Percentiles rank a stretch among this genome's conserved stretches.
These are phyloP conservation scores for Botryotinia globosa DNA, from an alignment of 2,329 filamentous ascomycete species.

Conservation along the genomic window DNA sequence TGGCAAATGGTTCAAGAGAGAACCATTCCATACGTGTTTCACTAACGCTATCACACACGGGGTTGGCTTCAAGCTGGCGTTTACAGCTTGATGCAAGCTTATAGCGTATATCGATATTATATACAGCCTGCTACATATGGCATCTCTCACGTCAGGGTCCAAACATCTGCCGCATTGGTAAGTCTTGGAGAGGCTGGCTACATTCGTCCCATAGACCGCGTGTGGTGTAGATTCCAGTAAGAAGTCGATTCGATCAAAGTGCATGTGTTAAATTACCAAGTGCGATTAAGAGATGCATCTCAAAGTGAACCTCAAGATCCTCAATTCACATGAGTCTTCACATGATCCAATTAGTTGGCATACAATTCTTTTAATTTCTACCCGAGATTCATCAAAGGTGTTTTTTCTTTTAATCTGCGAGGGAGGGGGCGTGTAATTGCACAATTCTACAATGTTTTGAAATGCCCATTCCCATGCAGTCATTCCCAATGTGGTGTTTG, in stretches of 20 bases:
- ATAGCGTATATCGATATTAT: background rate
- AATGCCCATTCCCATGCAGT: conserved; percentile 28
- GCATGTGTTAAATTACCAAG: background rate
- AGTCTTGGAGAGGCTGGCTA: background rate
- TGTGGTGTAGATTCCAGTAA: background rate
- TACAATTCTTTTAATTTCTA: conserved; percentile 1
- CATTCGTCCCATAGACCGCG: background rate
- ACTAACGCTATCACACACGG: background rate
- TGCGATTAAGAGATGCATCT: background rate
- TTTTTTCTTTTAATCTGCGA: background rate
- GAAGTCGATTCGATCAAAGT: background rate
- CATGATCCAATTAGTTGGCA: background rate
- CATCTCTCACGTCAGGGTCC: background rate
- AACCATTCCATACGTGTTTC: background rate
- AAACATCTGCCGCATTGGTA: background rate
- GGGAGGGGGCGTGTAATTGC: conserved; percentile 20
- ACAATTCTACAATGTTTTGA: conserved; percentile 23
- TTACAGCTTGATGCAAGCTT: background rate
- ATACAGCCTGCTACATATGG: background rate
- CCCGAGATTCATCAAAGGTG: background rate
- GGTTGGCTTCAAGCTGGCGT: background rate
- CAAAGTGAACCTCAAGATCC: background rate
- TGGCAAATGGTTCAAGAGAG: background rate
- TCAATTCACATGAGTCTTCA: background rate
- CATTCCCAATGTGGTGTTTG: conserved; percentile 27